Evolutionary conservation across 805 yeast genomes (phyloP).

Genomic region (Tetrapisispora fleetii): DNA sequence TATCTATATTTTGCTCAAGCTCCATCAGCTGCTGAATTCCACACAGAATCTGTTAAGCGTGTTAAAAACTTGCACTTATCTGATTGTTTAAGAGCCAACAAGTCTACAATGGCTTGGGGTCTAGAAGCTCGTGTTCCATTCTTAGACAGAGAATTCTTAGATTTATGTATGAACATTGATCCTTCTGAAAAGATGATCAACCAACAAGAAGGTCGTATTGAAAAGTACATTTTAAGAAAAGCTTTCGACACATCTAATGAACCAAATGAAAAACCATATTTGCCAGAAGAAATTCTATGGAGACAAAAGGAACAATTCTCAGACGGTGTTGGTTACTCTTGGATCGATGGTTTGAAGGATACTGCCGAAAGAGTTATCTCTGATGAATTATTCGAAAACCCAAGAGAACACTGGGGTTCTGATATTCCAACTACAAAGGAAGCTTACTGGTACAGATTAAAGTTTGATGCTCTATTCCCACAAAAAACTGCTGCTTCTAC

Average conservation of each 20-base stretch:
- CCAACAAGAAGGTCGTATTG: slow-evolving; percentile 65
- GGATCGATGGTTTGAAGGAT: slow-evolving; percentile 98
- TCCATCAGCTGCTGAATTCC: slow-evolving; percentile 88
- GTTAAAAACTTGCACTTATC: slow-evolving; percentile 95
- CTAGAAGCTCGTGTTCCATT: slow-evolving; percentile 99
- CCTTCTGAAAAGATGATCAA: slow-evolving; percentile 86
- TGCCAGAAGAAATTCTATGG: slow-evolving; percentile 96
- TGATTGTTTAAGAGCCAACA: slow-evolving; percentile 97
- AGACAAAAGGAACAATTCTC: slow-evolving; percentile 99
- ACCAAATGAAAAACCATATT: slow-evolving; percentile 67
- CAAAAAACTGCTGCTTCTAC: slow-evolving; percentile 88
- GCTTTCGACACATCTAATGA: slow-evolving; percentile 92
- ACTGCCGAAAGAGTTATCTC: slow-evolving; percentile 78
- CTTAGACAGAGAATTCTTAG: slow-evolving; percentile 88
- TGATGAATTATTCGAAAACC: slow-evolving; percentile 84
- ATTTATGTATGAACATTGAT: slow-evolving; percentile 86
- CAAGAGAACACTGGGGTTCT: slow-evolving; percentile 92
- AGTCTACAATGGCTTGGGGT: slow-evolving; percentile 99
- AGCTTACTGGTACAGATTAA: slow-evolving; percentile 97
- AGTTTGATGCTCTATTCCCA: slow-evolving; percentile 90
- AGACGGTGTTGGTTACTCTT: slow-evolving; percentile 98
- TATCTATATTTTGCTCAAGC: slow-evolving; percentile 96
- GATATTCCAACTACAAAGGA: slow-evolving; percentile 96
- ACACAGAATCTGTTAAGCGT: slow-evolving; percentile 87
- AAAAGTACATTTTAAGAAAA: slow-evolving; percentile 92